These are phyloP conservation scores for Gonium pectorale DNA, from an alignment of 139 green algal genomes.

Conservation along the genomic window DNA sequence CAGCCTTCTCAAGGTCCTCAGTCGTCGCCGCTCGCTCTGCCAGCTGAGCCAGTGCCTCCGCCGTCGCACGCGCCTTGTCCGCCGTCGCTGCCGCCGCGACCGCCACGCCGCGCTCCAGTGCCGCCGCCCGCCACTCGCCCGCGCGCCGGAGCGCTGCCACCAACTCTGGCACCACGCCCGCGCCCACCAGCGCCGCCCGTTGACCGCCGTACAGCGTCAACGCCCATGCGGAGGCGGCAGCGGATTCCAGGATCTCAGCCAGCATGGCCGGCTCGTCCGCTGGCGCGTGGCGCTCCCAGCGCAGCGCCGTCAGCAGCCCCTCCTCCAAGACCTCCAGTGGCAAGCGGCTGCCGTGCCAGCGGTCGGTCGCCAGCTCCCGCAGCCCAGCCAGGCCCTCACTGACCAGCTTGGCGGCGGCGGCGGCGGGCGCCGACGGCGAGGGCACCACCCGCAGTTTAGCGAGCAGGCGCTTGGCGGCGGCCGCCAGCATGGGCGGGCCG, in stretches of 20 bases:
- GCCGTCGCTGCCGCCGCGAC: neutral
- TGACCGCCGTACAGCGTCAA: constrained; percentile 16
- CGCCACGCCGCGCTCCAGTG: neutral
- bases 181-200: constrained; percentile 23
- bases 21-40: neutral
- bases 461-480: constrained; percentile 14
- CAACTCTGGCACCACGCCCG: constrained; percentile 27
- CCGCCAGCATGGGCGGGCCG: neutral
- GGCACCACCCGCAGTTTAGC: constrained; percentile 28
- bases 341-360: constrained; percentile 18
- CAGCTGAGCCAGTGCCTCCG: neutral
- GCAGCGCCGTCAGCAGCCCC: constrained; percentile 24
- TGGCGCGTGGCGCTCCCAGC: constrained; percentile 31
- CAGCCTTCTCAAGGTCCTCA: neutral
- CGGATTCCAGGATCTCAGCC: constrained; percentile 31
- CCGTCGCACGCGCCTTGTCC: neutral
- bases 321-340: constrained; percentile 28
- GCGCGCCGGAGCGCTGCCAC: neutral
- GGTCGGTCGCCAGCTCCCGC: constrained; percentile 40
- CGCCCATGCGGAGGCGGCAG: constrained; percentile 34
- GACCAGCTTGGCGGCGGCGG: constrained; percentile 18
- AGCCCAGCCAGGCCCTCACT: constrained; percentile 20
- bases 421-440: neutral
- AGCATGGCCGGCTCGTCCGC: neutral
- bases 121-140: neutral